phyloP scores from a whole-genome alignment of 768 basidiomycete genomes.

The Gautieria morchelliformis region DNA sequence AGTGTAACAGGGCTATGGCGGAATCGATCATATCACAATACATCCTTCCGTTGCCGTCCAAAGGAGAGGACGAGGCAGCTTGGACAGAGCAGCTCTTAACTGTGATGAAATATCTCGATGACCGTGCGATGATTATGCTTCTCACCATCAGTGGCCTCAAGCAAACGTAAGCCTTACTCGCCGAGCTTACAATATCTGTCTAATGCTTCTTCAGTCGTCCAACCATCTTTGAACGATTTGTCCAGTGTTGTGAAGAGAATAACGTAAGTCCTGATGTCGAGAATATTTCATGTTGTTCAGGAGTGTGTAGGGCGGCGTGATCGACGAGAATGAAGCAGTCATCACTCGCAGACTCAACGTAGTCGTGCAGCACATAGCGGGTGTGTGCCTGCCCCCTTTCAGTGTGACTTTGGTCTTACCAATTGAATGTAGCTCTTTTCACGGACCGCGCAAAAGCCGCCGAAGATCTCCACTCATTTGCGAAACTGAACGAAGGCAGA shows the following conservation, averaged over 20 bases:
- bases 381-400: slow-evolving; percentile 31
- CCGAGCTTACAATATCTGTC: background rate
- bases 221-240: slow-evolving; percentile 54
- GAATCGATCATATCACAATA: slow-evolving; percentile 65
- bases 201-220: slow-evolving; percentile 43
- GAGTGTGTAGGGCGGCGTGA: slow-evolving; percentile 66
- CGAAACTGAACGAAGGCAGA: slow-evolving; percentile 76
- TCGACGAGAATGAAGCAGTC: slow-evolving; percentile 71
- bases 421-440: slow-evolving; percentile 33
- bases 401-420: background rate
- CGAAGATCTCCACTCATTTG: slow-evolving; percentile 76
- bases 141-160: slow-evolving; percentile 56
- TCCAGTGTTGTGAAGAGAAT: slow-evolving; percentile 66
- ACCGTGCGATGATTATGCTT: slow-evolving; percentile 46
- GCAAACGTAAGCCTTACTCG: slow-evolving; percentile 37
- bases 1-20: slow-evolving; percentile 37
- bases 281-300: background rate
- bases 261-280: slow-evolving; percentile 55
- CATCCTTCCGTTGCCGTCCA: slow-evolving; percentile 69
- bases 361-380: slow-evolving; percentile 47
- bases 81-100: slow-evolving; percentile 83
- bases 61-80: slow-evolving; percentile 53
- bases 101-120: slow-evolving; percentile 59
- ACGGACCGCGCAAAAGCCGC: slow-evolving; percentile 63
- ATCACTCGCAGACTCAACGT: slow-evolving; percentile 45